These are phyloP conservation scores for Syncephalastrum contaminatum DNA, from an alignment of 371 early-diverging fungal genomes.

Conservation along the genomic window DNA sequence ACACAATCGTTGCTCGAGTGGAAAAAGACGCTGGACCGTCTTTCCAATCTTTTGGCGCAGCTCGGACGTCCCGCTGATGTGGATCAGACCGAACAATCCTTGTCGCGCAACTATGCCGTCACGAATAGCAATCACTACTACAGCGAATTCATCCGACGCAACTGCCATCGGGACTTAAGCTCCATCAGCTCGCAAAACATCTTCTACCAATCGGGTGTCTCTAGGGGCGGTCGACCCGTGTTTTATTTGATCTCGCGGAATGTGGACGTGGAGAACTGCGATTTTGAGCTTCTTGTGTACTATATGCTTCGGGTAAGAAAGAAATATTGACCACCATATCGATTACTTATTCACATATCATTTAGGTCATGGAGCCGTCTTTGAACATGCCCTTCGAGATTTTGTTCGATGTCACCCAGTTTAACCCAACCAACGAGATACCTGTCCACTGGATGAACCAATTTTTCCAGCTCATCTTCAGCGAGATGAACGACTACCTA, in stretches of 20 bases:
- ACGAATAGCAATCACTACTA: conserved; percentile 56
- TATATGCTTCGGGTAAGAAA: conserved; percentile 65
- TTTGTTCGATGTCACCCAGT: conserved; percentile 79
- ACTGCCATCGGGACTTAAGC: conserved; percentile 62
- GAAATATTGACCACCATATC: background rate
- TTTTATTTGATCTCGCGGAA: conserved; percentile 80
- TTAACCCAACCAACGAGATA: conserved; percentile 75
- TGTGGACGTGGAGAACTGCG: conserved; percentile 66
- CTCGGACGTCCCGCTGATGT: conserved; percentile 71
- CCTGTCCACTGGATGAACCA: conserved; percentile 72
- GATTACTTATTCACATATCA: conserved; percentile 4
- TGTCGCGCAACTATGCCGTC: conserved; percentile 36
- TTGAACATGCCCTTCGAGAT: conserved; percentile 72
- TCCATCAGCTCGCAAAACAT: conserved; percentile 60
- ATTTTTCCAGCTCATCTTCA: conserved; percentile 74
- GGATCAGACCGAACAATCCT: conserved; percentile 35
- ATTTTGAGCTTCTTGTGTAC: conserved; percentile 80
- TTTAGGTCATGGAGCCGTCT: conserved; percentile 57
- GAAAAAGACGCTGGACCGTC: conserved; percentile 66
- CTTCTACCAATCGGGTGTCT: conserved; percentile 77
- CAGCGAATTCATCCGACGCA: conserved; percentile 78
- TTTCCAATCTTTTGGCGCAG: conserved; percentile 81
- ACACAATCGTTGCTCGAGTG: conserved; percentile 30
- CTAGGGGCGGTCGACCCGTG: conserved; percentile 77
- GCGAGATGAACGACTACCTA: conserved; percentile 54